Base-by-base conservation (phyloP, 495 filamentous ascomycete species). In the Hypoxylon lenormandii region DNA sequence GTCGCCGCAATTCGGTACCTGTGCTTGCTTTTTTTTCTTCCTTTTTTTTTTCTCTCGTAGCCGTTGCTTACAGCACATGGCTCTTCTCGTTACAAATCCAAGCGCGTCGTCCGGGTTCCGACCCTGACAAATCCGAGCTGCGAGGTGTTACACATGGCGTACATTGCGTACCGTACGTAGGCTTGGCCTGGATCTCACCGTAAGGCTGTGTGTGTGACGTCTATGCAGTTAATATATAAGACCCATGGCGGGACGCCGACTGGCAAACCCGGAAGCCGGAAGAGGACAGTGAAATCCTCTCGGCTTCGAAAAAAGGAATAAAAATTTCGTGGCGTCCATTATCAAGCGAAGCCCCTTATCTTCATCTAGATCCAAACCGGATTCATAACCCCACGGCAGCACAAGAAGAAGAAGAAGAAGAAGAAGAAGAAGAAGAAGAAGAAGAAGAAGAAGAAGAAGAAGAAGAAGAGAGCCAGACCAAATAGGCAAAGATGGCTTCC, bases 401-500 rank as follows among this genome's bases (percentile, higher is more conserved):
- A n/a, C n/a, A n/a, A n/a, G n/a, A n/a, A n/a, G n/a, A n/a, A n/a
- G n/a, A n/a, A n/a, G n/a, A n/a, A n/a, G n/a, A n/a, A n/a, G n/a
- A n/a, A n/a, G n/a, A n/a, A n/a, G n/a, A n/a, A n/a, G n/a, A n/a
- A n/a, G n/a, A n/a, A n/a, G n/a, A n/a, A n/a, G n/a, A n/a, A n/a
- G n/a, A n/a, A n/a, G n/a, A n/a, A n/a, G n/a, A n/a, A n/a, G n/a
- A n/a, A n/a, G n/a, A n/a, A n/a, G n/a, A n/a, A n/a, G n/a, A n/a
- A 45, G 16, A 45, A 50, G 3, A 36, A 50, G 23, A 26, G 36
- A 16, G 6, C 30, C 2, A 46, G 16, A 5, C 22, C 37, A 30
- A 4, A 56, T 23, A 52, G 18, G 12, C 2, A 74, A 74, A 59
- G 26, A 73, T 68, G 70, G n/a, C 69, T 26, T 45, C 76, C 5